A percentile compares a stretch with the other conserved stretches of the same genome.
Evolutionary conservation across 805 yeast species (phyloP).

Genomic region (Hanseniaspora pseudoguilliermondii): DNA sequence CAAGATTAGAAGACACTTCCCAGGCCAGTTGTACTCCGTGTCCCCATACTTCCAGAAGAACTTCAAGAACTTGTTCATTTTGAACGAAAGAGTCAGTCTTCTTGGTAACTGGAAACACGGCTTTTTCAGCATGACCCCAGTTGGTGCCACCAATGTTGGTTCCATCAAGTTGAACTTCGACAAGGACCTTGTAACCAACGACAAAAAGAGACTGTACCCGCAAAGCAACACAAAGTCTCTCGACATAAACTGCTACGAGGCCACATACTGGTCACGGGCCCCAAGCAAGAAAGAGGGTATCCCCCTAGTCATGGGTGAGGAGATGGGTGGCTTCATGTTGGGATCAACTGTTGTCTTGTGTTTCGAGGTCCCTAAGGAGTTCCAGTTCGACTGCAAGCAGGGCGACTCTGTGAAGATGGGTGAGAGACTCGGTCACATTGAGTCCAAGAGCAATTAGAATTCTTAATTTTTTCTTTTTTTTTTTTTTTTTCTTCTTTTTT

Average conservation of each 20-base stretch:
- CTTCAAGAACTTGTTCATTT: slow-evolving; percentile 70
- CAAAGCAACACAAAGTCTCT: slow-evolving; percentile 18
- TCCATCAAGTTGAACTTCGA: slow-evolving; percentile 86
- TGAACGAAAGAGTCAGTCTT: slow-evolving; percentile 90
- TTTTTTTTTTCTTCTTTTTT: background rate
- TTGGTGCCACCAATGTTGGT: slow-evolving; percentile 98
- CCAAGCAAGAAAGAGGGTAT: slow-evolving; percentile 72
- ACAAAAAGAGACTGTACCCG: slow-evolving; percentile 28
- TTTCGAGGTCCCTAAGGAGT: slow-evolving; percentile 84
- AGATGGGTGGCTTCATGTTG: slow-evolving; percentile 91
- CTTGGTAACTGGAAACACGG: slow-evolving; percentile 96
- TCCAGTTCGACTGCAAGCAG: slow-evolving; percentile 51
- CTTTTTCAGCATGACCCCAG: slow-evolving; percentile 96
- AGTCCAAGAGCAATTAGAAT: background rate
- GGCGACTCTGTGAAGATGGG: slow-evolving; percentile 85
- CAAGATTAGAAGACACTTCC: slow-evolving; percentile 82
- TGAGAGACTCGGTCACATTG: slow-evolving; percentile 48
- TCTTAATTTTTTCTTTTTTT: background rate
- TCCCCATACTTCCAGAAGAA: slow-evolving; percentile 92
- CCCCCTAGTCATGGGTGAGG: slow-evolving; percentile 83
- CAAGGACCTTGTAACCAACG: slow-evolving; percentile 76
- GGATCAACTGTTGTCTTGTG: slow-evolving; percentile 96
- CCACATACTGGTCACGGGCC: slow-evolving; percentile 53
- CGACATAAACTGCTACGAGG: slow-evolving; percentile 67
- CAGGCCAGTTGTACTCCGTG: slow-evolving; percentile 89